Base-by-base conservation (phyloP, 179 eudicot genomes). In the Beta corolliflora region DNA sequence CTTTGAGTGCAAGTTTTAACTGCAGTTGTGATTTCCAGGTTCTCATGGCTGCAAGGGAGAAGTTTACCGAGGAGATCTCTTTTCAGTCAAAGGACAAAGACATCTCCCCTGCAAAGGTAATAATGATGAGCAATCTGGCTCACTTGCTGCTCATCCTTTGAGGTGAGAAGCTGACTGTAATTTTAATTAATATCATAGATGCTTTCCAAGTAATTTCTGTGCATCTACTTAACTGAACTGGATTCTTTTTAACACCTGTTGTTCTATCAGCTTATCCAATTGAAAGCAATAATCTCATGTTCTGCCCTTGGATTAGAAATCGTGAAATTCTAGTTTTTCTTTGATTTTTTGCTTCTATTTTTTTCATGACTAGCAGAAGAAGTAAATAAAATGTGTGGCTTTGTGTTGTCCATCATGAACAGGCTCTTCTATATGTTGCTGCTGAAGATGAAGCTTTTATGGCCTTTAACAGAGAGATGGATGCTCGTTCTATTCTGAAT, bases 51-150 rank as follows among this genome's bases (percentile, higher is more conserved):
- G 98, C 98, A 60, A 91, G 98, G 87, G 90, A 90, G 78, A 95
- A 91, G 80, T 95, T 93, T 75, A 92, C 91, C 72, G 86, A 71
- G 84, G 97, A 93, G 88, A 93, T 95, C 75, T 92, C 97, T 83
- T 90, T 95, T 88, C 89, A 89, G 86, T 90, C 93, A 63, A 91
- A 88, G 83, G 98, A 95, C 87, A 91, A 92, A 84, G 92, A 95
- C 83, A 92, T 95, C 89, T 95, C 98, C 85, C 94, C 93, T 87
- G 97, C 95, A 44, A 93, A 93, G 97, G 98, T 95, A 88, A 79
- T 85, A 70, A 80, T 79, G 85, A 87, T 85, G 87, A 87, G 86
- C 83, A 77, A 76, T 79, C 85, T 81, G 77, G 84, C 84, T 83
- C 86, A 79, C 80, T 85, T 83, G 80, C 86, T 82, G 86, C 71